Evolutionary conservation across 805 yeast genomes (phyloP), one percentile per base, ranked within the genome.

Genomic region (Ogataea pignaliae): DNA sequence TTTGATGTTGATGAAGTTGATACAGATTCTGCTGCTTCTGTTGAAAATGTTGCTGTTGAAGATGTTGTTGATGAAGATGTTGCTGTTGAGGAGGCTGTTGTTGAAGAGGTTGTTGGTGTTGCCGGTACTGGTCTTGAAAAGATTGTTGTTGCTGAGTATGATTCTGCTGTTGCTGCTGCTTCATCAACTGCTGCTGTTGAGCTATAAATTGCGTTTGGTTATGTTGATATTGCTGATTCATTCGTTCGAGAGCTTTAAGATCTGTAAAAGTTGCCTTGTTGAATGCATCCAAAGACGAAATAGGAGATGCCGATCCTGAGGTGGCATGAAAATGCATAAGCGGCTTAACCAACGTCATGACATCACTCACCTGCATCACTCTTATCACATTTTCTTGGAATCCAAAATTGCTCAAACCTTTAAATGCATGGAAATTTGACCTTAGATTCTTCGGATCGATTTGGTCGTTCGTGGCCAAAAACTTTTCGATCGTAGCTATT

Each of bases 341-440:
- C 6, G 85, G 80, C 43, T 76, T 74, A 50, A 88, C 70, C 48
- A 79, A 78, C 0, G 88, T 72, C 88, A 88, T 84, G 10, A 83
- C 83, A 61, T 87, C 93, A 35, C 88, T 76, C 4, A 85, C 78
- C 60, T 86, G 91, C 65, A 88, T 64, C 17, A 82, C 71, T 46
- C 91, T 68, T 78, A 86, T 75, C 7, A 86, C 80, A 34, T 74
- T 73, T 41, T 76, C 81, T 43, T 79, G 81, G 5, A 85, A 62
- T 0, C 95, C 95, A 49, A 76, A 75, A 42, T 73, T 72, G 4
- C 81, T 68, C 43, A 81, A 64, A 34, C 67, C 66, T 37, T 71
- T 67, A 48, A 71, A 71, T 1, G 82, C 80, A 35, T 47, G 40
- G 41, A 55, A 53, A 34, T 53, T 47, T 2, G 47, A 36, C 15